Evolutionary conservation across 2,329 filamentous ascomycete genomes (phyloP).

Genomic region (Fusarium illudens): DNA sequence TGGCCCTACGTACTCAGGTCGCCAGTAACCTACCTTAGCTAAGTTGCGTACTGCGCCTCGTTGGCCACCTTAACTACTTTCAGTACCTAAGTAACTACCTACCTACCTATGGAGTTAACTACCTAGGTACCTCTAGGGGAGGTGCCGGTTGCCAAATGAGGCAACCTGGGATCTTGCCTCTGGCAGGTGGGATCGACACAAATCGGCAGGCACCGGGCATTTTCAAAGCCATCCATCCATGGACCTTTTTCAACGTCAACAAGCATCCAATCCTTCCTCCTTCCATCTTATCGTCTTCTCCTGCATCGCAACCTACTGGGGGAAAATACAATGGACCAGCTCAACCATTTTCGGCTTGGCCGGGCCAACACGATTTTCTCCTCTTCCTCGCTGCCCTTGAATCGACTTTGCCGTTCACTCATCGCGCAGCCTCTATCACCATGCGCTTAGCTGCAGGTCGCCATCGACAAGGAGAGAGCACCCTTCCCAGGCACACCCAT

Average conservation of each 20-base stretch:
- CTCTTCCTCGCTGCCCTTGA: constrained; percentile 12
- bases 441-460: constrained; percentile 38
- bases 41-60: background rate
- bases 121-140: background rate
- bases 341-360: constrained; percentile 10
- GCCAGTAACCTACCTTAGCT: background rate
- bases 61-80: background rate
- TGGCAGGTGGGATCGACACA: constrained; percentile 24
- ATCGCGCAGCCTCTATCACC: constrained; percentile 23
- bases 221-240: background rate
- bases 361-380: constrained; percentile 24
- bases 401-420: constrained; percentile 33
- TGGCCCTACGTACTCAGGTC: background rate
- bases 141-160: constrained; percentile 24
- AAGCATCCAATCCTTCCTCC: background rate
- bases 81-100: constrained; percentile 1
- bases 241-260: background rate
- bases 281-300: background rate
- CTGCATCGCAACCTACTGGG: background rate
- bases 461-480: constrained; percentile 21
- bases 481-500: constrained; percentile 25
- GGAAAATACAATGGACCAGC: background rate
- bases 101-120: constrained; percentile 19
- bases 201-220: background rate
- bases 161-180: constrained; percentile 32